Evolutionary conservation across 1,284 basidiomycete genomes (phyloP).

Genomic region (Sanghuangporus weigelae): DNA sequence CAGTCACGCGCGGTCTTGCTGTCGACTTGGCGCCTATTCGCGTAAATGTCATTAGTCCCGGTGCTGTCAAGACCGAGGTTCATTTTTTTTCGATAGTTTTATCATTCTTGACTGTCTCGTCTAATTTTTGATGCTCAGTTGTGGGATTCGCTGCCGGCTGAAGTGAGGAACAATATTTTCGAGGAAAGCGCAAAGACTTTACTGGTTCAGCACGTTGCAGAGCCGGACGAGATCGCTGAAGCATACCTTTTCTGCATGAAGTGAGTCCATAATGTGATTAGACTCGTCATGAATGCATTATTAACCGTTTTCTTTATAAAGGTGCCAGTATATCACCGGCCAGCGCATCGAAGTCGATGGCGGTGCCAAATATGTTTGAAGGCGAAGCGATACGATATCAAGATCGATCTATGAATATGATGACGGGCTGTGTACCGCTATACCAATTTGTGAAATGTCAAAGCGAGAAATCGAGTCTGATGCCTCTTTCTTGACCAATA

Average conservation of each 20-base stretch:
- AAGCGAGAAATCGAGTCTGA: too few species aligned
- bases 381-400: neutral
- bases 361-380: constrained; percentile 10
- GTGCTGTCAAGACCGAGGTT: constrained; percentile 19
- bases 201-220: constrained; percentile 19
- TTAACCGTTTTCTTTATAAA: neutral
- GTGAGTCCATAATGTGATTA: constrained; percentile 3
- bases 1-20: constrained; percentile 21
- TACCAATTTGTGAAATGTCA: too few species aligned
- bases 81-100: neutral
- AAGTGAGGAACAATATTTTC: constrained; percentile 15
- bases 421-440: too few species aligned
- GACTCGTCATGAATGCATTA: neutral
- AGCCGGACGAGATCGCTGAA: constrained; percentile 22
- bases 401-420: too few species aligned
- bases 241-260: constrained; percentile 24
- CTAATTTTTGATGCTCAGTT: constrained; percentile 13
- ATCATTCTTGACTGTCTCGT: neutral
- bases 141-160: constrained; percentile 18
- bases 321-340: constrained; percentile 22
- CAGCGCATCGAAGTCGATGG: constrained; percentile 22
- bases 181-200: constrained; percentile 12
- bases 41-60: constrained; percentile 21
- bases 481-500: too few species aligned
- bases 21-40: constrained; percentile 22